Evolutionary conservation across 2,329 filamentous ascomycete genomes (phyloP), one percentile per base, ranked within the genome.

Genomic region (Mollisiaceae sp.): DNA sequence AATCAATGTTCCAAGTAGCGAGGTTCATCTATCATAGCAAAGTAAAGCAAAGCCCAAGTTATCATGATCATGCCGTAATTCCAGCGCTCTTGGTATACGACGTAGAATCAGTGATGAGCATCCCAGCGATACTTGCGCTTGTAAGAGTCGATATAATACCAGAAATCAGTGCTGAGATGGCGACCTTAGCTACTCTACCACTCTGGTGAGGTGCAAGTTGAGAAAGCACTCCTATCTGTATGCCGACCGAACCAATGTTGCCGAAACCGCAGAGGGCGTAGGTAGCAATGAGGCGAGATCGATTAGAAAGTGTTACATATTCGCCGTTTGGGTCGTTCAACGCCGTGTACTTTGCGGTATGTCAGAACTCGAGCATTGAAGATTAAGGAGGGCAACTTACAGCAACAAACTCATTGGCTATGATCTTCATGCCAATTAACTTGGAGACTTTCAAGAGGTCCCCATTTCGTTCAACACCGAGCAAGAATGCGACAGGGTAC

Each of bases 201-300:
- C 86, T 85, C 54, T 92, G 87, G 4, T 83, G 82, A 0, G 93
- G 92, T 0, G 91, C 89, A 67, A 97, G 86, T 79, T 96, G 92
- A 4, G 90, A 87, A 60, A 97, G 84, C 65, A 96, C 92, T 81
- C 93, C 93, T 67, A 97, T 95, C 79, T 97, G 93, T 63, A 93
- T 94, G 76, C 93, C 93, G 57, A 97, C 85, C 36, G 92, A 94
- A 62, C 91, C 91, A 71, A 97, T 90, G 81, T 97, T 97, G 68
- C 92, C 93, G 76, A 93, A 93, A 32, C 87, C 87, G 78, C 92
- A 96, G 70, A 94, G 85, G 22, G 91, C 91, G 75, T 97, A 97
- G 59, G 92, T 96, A 55, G 90, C 91, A 74, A 97, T 96, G 70
- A 97, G 85, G 55, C 84, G 84, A 27, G 92, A 92, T 61, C 93